Percentiles rank a stretch among this genome's conserved stretches.
phyloP scores from a whole-genome alignment of 1,139 yeast species.

The Waltiozyma sp. region DNA sequence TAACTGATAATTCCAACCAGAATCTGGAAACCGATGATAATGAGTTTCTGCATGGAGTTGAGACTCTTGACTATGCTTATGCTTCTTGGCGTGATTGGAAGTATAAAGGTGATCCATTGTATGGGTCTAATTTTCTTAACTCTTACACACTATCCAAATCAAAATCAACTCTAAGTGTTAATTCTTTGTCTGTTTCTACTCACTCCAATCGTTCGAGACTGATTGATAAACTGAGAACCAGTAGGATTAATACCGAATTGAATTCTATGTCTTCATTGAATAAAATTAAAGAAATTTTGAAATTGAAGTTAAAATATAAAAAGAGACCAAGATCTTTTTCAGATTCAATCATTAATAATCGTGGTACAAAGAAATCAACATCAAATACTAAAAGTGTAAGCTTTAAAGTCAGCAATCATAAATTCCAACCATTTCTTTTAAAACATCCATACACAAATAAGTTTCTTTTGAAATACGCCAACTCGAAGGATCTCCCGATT shows the following conservation, averaged over 20 bases:
- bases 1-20: slow-evolving; percentile 6
- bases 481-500: slow-evolving; percentile 55
- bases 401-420: slow-evolving; percentile 1
- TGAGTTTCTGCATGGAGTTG: slow-evolving; percentile 12
- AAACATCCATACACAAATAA: slow-evolving; percentile 52
- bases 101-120: slow-evolving; percentile 57
- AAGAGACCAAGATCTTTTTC: slow-evolving; percentile 1
- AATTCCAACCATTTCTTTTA: slow-evolving; percentile 21
- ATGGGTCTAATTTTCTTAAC: slow-evolving; percentile 28
- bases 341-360: background rate
- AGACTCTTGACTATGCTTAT: slow-evolving; percentile 20
- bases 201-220: slow-evolving; percentile 5
- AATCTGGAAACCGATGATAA: slow-evolving; percentile 12
- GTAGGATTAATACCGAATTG: background rate
- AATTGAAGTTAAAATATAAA: background rate
- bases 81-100: slow-evolving; percentile 94
- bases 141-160: slow-evolving; percentile 20
- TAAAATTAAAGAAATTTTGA: background rate
- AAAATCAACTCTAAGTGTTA: slow-evolving; percentile 14
- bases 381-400: background rate
- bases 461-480: slow-evolving; percentile 44
- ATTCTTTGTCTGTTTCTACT: slow-evolving; percentile 7
- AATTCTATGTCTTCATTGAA: slow-evolving; percentile 1
- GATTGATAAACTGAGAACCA: slow-evolving; percentile 1
- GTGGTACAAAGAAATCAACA: background rate